Percentiles rank a stretch among this genome's conserved stretches.
phyloP scores from a whole-genome alignment of 768 basidiomycete species.

The Pleurotus pulmonarius region DNA sequence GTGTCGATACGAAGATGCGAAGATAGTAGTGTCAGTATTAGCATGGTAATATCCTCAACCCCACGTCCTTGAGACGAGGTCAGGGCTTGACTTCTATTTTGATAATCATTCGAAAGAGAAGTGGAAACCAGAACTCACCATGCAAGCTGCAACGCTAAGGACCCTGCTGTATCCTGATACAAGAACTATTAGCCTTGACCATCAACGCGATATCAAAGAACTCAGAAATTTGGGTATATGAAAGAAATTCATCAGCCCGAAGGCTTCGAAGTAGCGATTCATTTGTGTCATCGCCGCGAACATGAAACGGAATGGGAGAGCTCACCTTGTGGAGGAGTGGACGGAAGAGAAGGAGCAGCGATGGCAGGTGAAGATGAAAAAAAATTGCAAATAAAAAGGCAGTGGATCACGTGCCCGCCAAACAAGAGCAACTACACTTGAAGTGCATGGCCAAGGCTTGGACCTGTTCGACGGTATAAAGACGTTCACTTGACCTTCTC shows the following conservation, averaged over 20 bases:
- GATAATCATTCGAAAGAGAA: constrained; percentile 46
- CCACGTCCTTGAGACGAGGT: constrained; percentile 68
- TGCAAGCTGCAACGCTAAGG: neutral
- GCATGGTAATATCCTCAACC: constrained; percentile 80
- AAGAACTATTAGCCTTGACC: neutral
- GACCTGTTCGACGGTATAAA: neutral
- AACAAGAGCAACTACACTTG: constrained; percentile 3
- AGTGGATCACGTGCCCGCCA: constrained; percentile 5
- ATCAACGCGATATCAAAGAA: constrained; percentile 20
- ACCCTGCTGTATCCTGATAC: too few relatives aligned
- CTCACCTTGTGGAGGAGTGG: neutral
- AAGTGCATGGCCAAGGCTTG: constrained; percentile 9
- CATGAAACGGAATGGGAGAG: neutral
- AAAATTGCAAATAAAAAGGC: constrained; percentile 13
- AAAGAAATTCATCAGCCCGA: constrained; percentile 59
- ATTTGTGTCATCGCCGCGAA: constrained; percentile 57
- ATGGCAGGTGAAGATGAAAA: neutral
- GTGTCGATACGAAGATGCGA: neutral
- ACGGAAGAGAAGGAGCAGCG: too few relatives aligned
- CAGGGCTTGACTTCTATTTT: constrained; percentile 92
- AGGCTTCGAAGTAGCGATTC: constrained; percentile 91
- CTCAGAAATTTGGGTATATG: constrained; percentile 95
- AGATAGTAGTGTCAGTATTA: constrained; percentile 65
- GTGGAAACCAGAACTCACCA: constrained; percentile 24
- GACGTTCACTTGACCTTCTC: neutral